These are phyloP conservation scores for Eucalyptus fibrosa DNA, from an alignment of 345 rosid species.

Conservation along the genomic window DNA sequence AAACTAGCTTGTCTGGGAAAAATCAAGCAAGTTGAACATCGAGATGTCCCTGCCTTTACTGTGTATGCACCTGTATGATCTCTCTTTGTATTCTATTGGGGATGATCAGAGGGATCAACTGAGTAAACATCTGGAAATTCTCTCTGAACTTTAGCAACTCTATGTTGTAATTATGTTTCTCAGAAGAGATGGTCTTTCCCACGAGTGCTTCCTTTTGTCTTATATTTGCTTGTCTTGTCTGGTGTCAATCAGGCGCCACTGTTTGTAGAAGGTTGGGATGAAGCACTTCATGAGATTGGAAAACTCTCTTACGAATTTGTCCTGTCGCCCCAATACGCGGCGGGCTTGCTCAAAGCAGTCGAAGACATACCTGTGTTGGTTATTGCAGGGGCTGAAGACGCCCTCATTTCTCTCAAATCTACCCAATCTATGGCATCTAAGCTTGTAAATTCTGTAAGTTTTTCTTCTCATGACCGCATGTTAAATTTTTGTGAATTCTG, in stretches of 20 bases:
- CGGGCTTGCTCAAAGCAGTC: conserved; percentile 47
- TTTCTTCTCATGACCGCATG: not conserved
- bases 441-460: conserved; percentile 86
- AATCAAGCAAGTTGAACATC: not conserved
- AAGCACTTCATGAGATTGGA: conserved; percentile 90
- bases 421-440: conserved; percentile 82
- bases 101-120: not conserved
- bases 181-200: not conserved
- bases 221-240: not conserved
- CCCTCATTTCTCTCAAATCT: conserved; percentile 68
- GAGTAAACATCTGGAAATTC: not conserved
- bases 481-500: not conserved
- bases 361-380: conserved; percentile 67
- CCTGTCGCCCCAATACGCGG: conserved; percentile 48
- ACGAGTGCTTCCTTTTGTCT: not conserved
- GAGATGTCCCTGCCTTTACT: not conserved
- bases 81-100: not conserved
- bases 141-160: not conserved
- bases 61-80: not conserved
- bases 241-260: conserved; percentile 52
- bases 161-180: not conserved
- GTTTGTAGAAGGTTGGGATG: conserved; percentile 90
- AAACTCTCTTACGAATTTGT: conserved; percentile 74
- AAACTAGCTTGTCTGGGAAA: not conserved
- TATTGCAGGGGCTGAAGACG: conserved; percentile 82